These are phyloP conservation scores for Canavalia ensiformis DNA, from an alignment of 306 rosid genomes.

Conservation along the genomic window DNA sequence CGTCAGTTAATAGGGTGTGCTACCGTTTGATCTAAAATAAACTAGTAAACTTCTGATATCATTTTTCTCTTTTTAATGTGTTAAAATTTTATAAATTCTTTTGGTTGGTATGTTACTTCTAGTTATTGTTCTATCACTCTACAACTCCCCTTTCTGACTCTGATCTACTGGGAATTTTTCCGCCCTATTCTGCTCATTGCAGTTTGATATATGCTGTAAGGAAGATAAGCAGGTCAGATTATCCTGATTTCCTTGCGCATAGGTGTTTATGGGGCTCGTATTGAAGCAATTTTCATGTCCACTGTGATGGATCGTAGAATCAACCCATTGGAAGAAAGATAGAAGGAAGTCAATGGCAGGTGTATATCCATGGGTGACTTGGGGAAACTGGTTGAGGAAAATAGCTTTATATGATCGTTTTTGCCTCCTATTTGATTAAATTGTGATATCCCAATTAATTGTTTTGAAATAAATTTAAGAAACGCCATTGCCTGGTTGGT, in stretches of 20 bases:
- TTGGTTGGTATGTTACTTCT: constrained; percentile 33
- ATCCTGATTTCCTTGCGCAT: constrained; percentile 45
- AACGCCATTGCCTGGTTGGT: constrained; percentile 32
- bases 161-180: constrained; percentile 2
- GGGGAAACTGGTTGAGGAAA: constrained; percentile 29
- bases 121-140: background rate
- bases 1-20: background rate
- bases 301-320: constrained; percentile 48
- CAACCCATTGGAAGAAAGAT: constrained; percentile 37
- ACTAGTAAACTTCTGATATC: background rate
- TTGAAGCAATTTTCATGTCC: constrained; percentile 53
- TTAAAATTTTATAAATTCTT: background rate
- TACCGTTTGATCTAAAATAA: background rate
- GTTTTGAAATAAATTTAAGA: constrained; percentile 47
- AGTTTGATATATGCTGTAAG: constrained; percentile 45
- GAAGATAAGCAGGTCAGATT: constrained; percentile 36
- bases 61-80: constrained; percentile 23
- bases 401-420: constrained; percentile 28
- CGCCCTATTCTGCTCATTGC: constrained; percentile 8
- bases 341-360: constrained; percentile 38
- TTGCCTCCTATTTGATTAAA: constrained; percentile 32
- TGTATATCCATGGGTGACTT: constrained; percentile 49
- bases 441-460: constrained; percentile 43
- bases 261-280: constrained; percentile 35
- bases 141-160: constrained; percentile 15